Evolutionary conservation across 169 alveolate species (phyloP).

Genomic region (Cryptosporidium xiaoi): DNA sequence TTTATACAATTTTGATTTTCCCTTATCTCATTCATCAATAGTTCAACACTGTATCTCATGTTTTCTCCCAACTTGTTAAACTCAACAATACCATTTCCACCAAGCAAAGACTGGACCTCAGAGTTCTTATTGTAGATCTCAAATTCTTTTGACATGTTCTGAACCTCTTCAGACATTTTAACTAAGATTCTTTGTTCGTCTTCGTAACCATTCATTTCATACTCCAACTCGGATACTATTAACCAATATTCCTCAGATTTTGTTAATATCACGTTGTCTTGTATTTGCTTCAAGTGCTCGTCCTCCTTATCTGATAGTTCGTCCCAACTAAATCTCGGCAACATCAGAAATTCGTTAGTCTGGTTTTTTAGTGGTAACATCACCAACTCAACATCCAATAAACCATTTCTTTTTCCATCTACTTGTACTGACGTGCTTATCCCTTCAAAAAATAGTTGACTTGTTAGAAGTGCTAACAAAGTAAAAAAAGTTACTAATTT

Average conservation of each 20-base stretch:
- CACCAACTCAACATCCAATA: too few relatives aligned
- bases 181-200: background rate
- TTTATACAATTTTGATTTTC: background rate
- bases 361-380: conserved; percentile 22
- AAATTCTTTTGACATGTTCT: background rate
- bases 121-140: background rate
- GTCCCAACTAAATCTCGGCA: too few relatives aligned
- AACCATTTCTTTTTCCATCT: too few relatives aligned
- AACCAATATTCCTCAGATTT: conserved; percentile 22
- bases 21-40: conserved; percentile 5
- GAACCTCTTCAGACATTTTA: background rate
- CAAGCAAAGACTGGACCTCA: conserved; percentile 13
- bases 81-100: conserved; percentile 50
- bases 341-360: background rate
- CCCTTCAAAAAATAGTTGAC: too few relatives aligned
- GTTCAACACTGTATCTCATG: conserved; percentile 6
- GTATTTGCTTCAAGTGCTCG: background rate
- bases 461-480: too few relatives aligned
- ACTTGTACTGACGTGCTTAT: too few relatives aligned
- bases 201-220: background rate
- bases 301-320: background rate
- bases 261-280: conserved; percentile 3
- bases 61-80: conserved; percentile 9
- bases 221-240: conserved; percentile 13
- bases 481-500: too few relatives aligned